Evolutionary conservation across 1,139 yeast species (phyloP), one percentile per base, ranked within the genome.

Genomic region (Debaryomyces robertsiae): DNA sequence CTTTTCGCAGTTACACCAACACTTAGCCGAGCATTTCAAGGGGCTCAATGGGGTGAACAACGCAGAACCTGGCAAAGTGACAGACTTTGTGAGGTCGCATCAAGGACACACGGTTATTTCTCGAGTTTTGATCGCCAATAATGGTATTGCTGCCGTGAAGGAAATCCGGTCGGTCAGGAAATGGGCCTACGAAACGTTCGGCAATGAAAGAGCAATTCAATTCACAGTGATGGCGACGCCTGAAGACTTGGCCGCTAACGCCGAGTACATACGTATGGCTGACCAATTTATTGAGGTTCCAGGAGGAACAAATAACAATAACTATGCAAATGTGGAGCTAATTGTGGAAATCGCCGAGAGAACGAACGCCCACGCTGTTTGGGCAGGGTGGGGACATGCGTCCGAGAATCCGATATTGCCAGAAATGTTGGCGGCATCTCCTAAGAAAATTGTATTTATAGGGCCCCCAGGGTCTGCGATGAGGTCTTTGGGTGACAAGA

Each of bases 311-410:
- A 94, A 94, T 69, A 93, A 93, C 73, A 93, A 93, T 69, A 93
- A 93, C 67, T 91, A 91, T 63, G 98, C 99, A 55, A 93, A 93
- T 60, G 99, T 93, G 47, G 98, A 94, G 54, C 76, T 93, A 50
- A 93, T 93, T 65, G 97, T 93, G 38, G 99, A 93, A 59, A 75
- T 93, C 43, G 99, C 99, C 31, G 98, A 93, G 71, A 84, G 97
- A 70, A 84, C 96, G 39, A 81, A 89, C 51, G 98, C 87, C 44
- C 96, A 93, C 63, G 99, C 98, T 18, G 99, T 93, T 45, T 93
- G 99, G 99, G 98, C 99, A 27, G 99, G 99, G 54, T 86, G 98
- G 98, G 99, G 99, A 55, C 98, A 94, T 63, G 99, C 99, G 28
- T 88, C 96, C 17, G 99, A 93, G 70, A 93, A 94, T 69, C 99